These are phyloP conservation scores for Singerocomus inundabilis DNA, from an alignment of 1,284 basidiomycete species.

Conservation along the genomic window DNA sequence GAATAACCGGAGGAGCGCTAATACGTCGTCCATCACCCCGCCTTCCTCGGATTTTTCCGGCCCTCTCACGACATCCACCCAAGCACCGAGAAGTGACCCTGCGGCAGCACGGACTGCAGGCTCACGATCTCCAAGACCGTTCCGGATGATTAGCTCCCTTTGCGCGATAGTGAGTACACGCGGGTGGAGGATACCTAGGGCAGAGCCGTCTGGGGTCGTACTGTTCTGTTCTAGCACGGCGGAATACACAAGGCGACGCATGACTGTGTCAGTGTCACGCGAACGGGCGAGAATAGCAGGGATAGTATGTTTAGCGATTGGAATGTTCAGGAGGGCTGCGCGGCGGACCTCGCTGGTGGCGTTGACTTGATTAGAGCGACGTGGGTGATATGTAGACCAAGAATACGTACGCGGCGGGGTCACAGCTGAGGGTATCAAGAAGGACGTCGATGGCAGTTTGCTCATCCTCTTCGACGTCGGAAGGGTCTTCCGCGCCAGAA, in stretches of 20 bases:
- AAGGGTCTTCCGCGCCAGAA: conserved; percentile 71
- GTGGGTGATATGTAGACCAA: background rate
- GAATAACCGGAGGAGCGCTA: conserved; percentile 62
- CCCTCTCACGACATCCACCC: conserved; percentile 67
- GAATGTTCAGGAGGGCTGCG: conserved; percentile 80
- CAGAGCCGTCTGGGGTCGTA: conserved; percentile 17
- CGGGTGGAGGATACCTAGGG: conserved; percentile 62
- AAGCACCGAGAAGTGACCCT: conserved; percentile 71
- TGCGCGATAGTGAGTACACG: conserved; percentile 72
- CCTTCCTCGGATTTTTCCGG: conserved; percentile 43
- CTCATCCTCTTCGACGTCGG: conserved; percentile 65
- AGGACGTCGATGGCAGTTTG: conserved; percentile 67
- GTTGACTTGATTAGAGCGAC: background rate
- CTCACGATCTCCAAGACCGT: conserved; percentile 89
- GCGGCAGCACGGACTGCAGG: conserved; percentile 79
- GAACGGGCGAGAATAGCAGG: conserved; percentile 76
- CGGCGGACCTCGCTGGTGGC: conserved; percentile 82
- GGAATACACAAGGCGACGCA: conserved; percentile 81
- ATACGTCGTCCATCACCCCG: conserved; percentile 46
- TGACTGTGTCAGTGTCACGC: conserved; percentile 81
- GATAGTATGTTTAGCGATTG: conserved; percentile 60
- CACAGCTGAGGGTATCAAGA: conserved; percentile 71
- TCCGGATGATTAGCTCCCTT: conserved; percentile 74
- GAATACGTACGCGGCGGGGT: conserved; percentile 73
- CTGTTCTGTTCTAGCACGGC: conserved; percentile 48